A percentile compares a stretch with the other conserved stretches of the same genome.
Evolutionary conservation across 2,329 filamentous ascomycete genomes (phyloP).

Genomic region (Neodidymelliopsis sp.): DNA sequence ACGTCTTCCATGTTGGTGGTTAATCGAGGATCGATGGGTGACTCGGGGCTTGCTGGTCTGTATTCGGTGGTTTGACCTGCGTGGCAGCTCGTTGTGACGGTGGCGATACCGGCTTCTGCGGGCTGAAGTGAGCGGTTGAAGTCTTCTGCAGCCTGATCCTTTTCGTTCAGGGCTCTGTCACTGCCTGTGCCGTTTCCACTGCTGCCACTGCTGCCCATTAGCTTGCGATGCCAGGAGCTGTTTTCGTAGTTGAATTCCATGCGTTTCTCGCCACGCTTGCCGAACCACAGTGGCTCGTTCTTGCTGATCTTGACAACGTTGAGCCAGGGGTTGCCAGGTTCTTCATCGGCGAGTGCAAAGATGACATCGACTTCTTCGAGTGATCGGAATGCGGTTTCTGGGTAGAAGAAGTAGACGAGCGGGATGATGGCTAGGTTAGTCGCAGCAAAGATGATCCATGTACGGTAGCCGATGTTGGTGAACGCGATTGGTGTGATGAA

Average conservation of each 20-base stretch:
- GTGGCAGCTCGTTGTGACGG: conserved; percentile 3
- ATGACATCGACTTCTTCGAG: conserved; percentile 75
- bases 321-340: conserved; percentile 55
- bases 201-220: conserved; percentile 24
- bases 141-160: conserved; percentile 8
- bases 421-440: conserved; percentile 62
- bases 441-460: conserved; percentile 65
- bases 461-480: conserved; percentile 60
- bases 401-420: conserved; percentile 66
- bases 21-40: conserved; percentile 19
- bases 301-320: conserved; percentile 58
- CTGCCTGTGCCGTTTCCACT: conserved; percentile 25
- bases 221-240: conserved; percentile 35
- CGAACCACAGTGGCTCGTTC: conserved; percentile 63
- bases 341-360: conserved; percentile 61
- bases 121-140: conserved; percentile 11
- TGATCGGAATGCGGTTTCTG: conserved; percentile 62
- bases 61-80: conserved; percentile 2
- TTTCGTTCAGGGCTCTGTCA: conserved; percentile 16
- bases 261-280: conserved; percentile 59
- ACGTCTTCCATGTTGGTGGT: not conserved
- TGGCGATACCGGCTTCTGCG: not conserved
- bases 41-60: conserved; percentile 11
- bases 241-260: conserved; percentile 58
- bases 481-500: conserved; percentile 70